A percentile compares a stretch with the other conserved stretches of the same genome.
Evolutionary conservation across 805 yeast species (phyloP).

Genomic region (Nakazawaea pomicola): DNA sequence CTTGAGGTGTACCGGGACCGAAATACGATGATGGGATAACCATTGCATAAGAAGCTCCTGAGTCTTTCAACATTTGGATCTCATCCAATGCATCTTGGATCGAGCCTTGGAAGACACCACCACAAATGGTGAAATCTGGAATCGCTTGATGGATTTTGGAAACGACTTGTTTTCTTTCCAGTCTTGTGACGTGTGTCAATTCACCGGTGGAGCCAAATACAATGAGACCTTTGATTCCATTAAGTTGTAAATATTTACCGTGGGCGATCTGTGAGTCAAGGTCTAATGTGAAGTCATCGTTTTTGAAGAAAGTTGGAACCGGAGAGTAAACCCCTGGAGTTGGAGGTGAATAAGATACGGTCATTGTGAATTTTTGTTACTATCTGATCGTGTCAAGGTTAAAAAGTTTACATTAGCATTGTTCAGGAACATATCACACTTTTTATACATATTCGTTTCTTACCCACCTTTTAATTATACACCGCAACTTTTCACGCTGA

Average conservation of each 20-base stretch:
- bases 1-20: constrained; percentile 39
- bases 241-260: constrained; percentile 34
- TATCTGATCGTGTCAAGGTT: too few species aligned
- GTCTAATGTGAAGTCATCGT: constrained; percentile 35
- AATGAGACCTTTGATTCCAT: constrained; percentile 44
- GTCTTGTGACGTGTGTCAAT: constrained; percentile 42
- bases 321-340: constrained; percentile 45
- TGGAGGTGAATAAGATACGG: constrained; percentile 10
- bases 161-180: constrained; percentile 36
- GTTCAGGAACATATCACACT: too few species aligned
- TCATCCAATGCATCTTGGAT: constrained; percentile 40
- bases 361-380: too few species aligned
- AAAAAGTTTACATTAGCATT: too few species aligned
- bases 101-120: constrained; percentile 45
- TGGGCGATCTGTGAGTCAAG: constrained; percentile 40
- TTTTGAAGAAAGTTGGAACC: constrained; percentile 48
- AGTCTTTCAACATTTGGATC: constrained; percentile 27
- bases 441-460: too few species aligned
- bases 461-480: too few species aligned
- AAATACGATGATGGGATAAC: constrained; percentile 45
- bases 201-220: constrained; percentile 55
- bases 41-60: constrained; percentile 35
- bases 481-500: too few species aligned
- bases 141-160: constrained; percentile 30
- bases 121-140: constrained; percentile 37